A percentile compares a stretch with the other conserved stretches of the same genome.
Evolutionary conservation across 345 rosid genomes (phyloP).

Genomic region (Theobroma cacao): DNA sequence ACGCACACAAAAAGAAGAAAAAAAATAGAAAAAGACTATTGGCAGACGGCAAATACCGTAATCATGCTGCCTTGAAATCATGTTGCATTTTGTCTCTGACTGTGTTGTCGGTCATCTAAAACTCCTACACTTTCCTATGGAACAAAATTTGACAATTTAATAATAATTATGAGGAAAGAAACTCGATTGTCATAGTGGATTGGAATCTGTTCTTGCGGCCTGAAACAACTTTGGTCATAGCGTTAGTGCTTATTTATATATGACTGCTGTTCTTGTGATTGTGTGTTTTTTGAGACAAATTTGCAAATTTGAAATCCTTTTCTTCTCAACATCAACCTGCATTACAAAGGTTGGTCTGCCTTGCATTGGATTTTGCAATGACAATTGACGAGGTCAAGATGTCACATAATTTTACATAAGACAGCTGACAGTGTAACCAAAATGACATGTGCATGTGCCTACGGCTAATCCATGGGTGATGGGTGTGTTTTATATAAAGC

Average conservation of each 20-base stretch:
- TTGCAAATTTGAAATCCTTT: not conserved
- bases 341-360: no score
- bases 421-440: no score
- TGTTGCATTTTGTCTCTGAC: conserved; percentile 3
- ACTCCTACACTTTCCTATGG: not conserved
- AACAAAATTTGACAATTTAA: not conserved
- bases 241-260: not conserved
- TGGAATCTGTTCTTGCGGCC: not conserved
- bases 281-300: not conserved
- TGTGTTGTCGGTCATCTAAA: not conserved
- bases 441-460: no score
- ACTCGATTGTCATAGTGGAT: not conserved
- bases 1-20: not conserved
- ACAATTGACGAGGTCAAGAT: no score
- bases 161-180: not conserved
- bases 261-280: not conserved
- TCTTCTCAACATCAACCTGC: not conserved
- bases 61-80: not conserved
- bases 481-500: no score
- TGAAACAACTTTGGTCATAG: not conserved
- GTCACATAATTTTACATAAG: no score
- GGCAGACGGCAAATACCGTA: not conserved
- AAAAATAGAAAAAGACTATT: not conserved
- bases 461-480: no score
- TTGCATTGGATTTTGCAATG: not conserved